phyloP scores from a whole-genome alignment of 768 basidiomycete species.

The Lactarius indigo region DNA sequence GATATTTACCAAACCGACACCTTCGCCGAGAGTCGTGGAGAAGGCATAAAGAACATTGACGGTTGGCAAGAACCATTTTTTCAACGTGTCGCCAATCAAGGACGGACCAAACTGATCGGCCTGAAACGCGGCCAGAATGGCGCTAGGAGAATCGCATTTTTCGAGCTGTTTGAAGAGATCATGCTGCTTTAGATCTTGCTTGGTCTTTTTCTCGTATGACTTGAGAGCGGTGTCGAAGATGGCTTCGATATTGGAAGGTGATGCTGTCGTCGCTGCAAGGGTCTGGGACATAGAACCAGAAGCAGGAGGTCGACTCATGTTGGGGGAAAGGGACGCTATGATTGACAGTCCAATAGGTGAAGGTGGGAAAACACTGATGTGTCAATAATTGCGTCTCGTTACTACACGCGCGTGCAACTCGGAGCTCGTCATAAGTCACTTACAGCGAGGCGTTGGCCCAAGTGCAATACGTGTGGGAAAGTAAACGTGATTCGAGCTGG shows the following conservation, averaged over 20 bases:
- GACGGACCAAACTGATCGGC: not conserved
- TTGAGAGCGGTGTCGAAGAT: not conserved
- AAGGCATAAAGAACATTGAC: not conserved
- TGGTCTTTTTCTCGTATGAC: not conserved
- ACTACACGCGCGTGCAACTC: no score
- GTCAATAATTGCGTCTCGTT: no score
- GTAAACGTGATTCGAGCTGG: no score
- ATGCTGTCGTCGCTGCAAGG: not conserved
- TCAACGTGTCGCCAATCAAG: not conserved
- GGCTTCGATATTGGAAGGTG: not conserved
- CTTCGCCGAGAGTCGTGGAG: not conserved
- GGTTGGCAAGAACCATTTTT: not conserved
- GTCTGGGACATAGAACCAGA: no score
- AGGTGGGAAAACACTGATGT: no score
- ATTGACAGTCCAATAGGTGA: no score
- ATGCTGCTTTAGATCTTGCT: not conserved
- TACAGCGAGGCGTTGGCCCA: no score
- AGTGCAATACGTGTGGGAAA: no score
- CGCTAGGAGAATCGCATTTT: not conserved
- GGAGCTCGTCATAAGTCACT: no score
- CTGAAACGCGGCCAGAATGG: not conserved
- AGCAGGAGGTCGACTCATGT: no score
- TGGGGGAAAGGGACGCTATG: no score
- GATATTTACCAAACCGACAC: not conserved
- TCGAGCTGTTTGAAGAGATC: not conserved